phyloP scores from a whole-genome alignment of 805 yeast species.

The Peterozyma xylosa region DNA sequence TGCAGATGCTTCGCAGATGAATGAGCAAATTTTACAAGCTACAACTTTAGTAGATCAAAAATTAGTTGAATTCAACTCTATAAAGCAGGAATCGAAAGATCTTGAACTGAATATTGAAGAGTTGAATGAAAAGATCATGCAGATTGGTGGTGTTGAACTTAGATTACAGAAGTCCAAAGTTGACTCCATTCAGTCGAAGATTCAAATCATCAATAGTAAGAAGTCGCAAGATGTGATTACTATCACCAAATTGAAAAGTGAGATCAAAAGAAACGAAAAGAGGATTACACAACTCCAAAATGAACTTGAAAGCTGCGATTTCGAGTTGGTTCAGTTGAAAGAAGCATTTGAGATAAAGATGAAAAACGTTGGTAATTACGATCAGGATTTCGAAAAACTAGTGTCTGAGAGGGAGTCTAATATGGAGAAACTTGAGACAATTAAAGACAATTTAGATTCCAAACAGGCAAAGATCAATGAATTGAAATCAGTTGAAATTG shows the following conservation, averaged over 20 bases:
- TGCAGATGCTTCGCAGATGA: slow-evolving; percentile 11
- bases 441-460: slow-evolving; percentile 31
- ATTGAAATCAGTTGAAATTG: slow-evolving; percentile 59
- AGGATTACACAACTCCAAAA: slow-evolving; percentile 34
- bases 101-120: slow-evolving; percentile 47
- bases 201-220: slow-evolving; percentile 51
- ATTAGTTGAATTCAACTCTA: slow-evolving; percentile 13
- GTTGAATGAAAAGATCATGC: slow-evolving; percentile 74
- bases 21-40: slow-evolving; percentile 13
- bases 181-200: slow-evolving; percentile 60
- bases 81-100: slow-evolving; percentile 49
- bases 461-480: slow-evolving; percentile 40
- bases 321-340: slow-evolving; percentile 27
- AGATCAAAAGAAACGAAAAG: slow-evolving; percentile 46
- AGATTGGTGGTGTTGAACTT: slow-evolving; percentile 84
- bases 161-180: slow-evolving; percentile 77
- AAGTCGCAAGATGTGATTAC: slow-evolving; percentile 49
- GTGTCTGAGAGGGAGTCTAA: slow-evolving; percentile 27
- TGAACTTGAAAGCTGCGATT: slow-evolving; percentile 33
- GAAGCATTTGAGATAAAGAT: slow-evolving; percentile 18
- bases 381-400: slow-evolving; percentile 22
- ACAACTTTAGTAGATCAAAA: slow-evolving; percentile 27
- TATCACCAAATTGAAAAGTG: slow-evolving; percentile 56
- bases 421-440: slow-evolving; percentile 30
- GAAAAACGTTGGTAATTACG: slow-evolving; percentile 22